Evolutionary conservation across 768 basidiomycete genomes (phyloP), one percentile per base, ranked within the genome.

Genomic region (Psilocybe cyanescens): DNA sequence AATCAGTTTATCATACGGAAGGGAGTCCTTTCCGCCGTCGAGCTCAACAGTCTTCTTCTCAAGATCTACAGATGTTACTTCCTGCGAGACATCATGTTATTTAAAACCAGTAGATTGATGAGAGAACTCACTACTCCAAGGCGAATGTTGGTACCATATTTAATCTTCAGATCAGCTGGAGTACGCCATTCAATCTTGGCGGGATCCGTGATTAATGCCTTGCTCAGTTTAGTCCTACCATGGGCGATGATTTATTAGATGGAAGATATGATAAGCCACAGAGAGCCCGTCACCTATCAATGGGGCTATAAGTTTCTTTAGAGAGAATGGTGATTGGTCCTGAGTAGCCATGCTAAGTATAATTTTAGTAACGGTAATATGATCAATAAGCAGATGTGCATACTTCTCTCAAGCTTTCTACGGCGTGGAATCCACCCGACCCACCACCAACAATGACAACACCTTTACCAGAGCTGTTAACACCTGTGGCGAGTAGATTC

Each of bases 361-460:
- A 63, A n/a, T n/a, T 14, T 54, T 14, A 61, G 47, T 29, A 55
- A 41, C 29, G 64, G 44, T 28, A 30, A 47, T 6, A 47, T 58
- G 59, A 49, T 68, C 58, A 52, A 45, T 66, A 62, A 65, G 61
- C 50, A 51, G 24, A 48, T 56, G 45, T 46, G 61, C 71, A 49
- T 56, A 91, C 92, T 85, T 93, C 90, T 64, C 94, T 79, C 68
- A 97, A 75, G 71, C 92, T 90, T 73, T 95, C 92, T 48, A 94
- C 80, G 4, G 87, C 83, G 59, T 91, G 83, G 70, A 92, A 87
- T 8, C 88, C 85, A 33, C 88, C 94, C 28, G 90, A 84, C 8
- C 95, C 95, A 37, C 95, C 95, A 41, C 95, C 95, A 17, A 95
- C 81, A 57, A 96, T 91, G 44, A 96, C 86, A 19, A 94, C 86